These are phyloP conservation scores for Candida tropicalis DNA, from an alignment of 1,139 yeast species.

Conservation along the genomic window DNA sequence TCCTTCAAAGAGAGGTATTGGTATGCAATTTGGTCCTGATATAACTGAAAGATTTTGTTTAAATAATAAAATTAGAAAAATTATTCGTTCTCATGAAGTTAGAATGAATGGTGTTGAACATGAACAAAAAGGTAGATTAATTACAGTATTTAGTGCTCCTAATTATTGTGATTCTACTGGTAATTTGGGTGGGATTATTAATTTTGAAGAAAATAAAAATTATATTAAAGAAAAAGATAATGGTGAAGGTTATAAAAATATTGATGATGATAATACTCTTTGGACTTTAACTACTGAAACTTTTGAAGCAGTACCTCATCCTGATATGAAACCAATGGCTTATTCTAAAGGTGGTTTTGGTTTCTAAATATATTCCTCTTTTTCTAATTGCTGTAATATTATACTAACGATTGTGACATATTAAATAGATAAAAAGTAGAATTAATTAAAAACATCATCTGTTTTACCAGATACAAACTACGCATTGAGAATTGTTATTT, in stretches of 20 bases:
- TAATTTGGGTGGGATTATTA: conserved; percentile 86
- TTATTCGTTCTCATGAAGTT: conserved; percentile 94
- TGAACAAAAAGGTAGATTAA: conserved; percentile 83
- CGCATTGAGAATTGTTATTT: too few species aligned
- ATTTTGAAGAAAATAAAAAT: conserved; percentile 45
- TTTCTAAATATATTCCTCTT: conserved; percentile 23
- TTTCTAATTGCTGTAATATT: too few species aligned
- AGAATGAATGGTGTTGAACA: conserved; percentile 86
- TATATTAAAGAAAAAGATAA: conserved; percentile 36
- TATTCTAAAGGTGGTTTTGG: conserved; percentile 71
- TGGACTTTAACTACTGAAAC: conserved; percentile 55
- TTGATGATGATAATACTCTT: conserved; percentile 46
- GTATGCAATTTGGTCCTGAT: conserved; percentile 96
- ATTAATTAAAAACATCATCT: too few species aligned
- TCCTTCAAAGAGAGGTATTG: conserved; percentile 92
- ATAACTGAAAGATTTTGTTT: conserved; percentile 80
- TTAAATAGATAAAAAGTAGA: too few species aligned
- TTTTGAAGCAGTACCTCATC: conserved; percentile 86
- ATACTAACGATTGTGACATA: too few species aligned
- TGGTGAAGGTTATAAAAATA: conserved; percentile 57
- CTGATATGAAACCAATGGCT: conserved; percentile 93
- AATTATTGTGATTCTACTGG: conserved; percentile 94
- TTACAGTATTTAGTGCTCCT: conserved; percentile 96
- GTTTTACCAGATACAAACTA: too few species aligned
- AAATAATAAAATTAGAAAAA: conserved; percentile 69